Evolutionary conservation across 106 monocot species (phyloP).

Genomic region (Agapanthus africanus): DNA sequence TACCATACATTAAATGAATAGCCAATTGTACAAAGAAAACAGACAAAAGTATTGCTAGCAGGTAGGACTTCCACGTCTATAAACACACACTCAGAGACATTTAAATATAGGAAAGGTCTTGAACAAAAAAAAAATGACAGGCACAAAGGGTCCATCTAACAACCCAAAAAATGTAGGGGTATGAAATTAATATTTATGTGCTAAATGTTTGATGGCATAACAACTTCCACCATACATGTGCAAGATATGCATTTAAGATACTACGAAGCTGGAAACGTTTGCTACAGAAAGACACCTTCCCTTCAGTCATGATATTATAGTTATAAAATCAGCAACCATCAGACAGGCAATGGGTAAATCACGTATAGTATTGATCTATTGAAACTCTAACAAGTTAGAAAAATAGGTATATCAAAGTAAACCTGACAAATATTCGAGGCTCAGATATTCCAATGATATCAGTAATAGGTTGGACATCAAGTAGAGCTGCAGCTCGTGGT

Average conservation of each 20-base stretch:
- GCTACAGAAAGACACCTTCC: neutral
- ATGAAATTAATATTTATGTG: neutral
- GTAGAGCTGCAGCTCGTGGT: constrained; percentile 83
- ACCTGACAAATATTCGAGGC: constrained; percentile 78
- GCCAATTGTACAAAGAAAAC: too few species aligned
- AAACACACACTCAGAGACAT: too few species aligned
- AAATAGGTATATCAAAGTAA: neutral
- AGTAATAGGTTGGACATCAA: constrained; percentile 91
- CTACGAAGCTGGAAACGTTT: neutral
- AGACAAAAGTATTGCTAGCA: too few species aligned
- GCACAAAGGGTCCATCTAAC: neutral
- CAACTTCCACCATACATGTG: neutral
- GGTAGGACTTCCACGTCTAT: too few species aligned
- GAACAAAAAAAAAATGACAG: neutral
- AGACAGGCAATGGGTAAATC: neutral
- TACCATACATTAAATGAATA: too few species aligned
- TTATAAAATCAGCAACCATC: too few species aligned
- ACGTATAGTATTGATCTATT: neutral
- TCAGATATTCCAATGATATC: constrained; percentile 78
- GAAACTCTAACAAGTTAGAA: neutral
- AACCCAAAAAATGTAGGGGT: neutral
- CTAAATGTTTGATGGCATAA: neutral
- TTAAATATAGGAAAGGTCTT: too few species aligned
- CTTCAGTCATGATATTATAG: too few species aligned
- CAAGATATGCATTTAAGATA: neutral